Percentiles rank a stretch among this genome's conserved stretches.
Evolutionary conservation across 2,329 filamentous ascomycete species (phyloP).

Genomic region (Hymenotorrendiella dingleyae): DNA sequence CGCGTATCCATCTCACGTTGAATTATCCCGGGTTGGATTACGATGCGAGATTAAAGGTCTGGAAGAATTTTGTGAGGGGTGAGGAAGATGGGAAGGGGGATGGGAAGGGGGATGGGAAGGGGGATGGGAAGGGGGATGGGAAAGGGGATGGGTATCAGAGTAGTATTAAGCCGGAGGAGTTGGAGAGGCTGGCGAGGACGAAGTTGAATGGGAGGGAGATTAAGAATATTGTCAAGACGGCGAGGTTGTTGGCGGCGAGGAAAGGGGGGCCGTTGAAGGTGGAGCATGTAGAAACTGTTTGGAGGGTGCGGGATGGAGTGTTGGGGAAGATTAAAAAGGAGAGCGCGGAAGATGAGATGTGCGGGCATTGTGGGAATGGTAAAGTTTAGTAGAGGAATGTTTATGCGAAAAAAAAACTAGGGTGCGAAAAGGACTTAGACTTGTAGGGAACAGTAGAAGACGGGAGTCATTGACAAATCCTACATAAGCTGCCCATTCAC

Average conservation of each 20-base stretch:
- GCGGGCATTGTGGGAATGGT: too few relatives aligned
- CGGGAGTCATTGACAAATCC: too few relatives aligned
- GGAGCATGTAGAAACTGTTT: not conserved
- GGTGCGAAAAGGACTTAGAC: too few relatives aligned
- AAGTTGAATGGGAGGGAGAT: constrained; percentile 32
- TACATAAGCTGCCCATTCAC: too few relatives aligned
- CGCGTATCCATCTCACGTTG: constrained; percentile 24
- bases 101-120: constrained; percentile 12
- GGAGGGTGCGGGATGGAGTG: not conserved
- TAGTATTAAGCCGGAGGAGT: constrained; percentile 8
- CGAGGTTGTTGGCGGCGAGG: constrained; percentile 25
- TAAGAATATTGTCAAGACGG: constrained; percentile 30
- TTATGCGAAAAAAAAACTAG: too few relatives aligned
- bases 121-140: constrained; percentile 13
- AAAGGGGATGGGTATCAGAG: constrained; percentile 13
- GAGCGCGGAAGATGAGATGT: too few relatives aligned
- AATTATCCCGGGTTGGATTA: not conserved
- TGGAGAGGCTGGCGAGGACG: constrained; percentile 12
- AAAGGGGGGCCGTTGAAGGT: constrained; percentile 5
- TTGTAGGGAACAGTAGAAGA: too few relatives aligned
- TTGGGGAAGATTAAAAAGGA: too few relatives aligned
- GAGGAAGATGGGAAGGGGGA: constrained; percentile 14
- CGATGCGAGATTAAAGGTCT: constrained; percentile 5
- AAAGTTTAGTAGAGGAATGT: too few relatives aligned
- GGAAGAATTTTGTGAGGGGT: constrained; percentile 14